Percentiles rank a stretch among this genome's conserved stretches.
Evolutionary conservation across 2,329 filamentous ascomycete genomes (phyloP).

Genomic region (Sporothrix humicola): DNA sequence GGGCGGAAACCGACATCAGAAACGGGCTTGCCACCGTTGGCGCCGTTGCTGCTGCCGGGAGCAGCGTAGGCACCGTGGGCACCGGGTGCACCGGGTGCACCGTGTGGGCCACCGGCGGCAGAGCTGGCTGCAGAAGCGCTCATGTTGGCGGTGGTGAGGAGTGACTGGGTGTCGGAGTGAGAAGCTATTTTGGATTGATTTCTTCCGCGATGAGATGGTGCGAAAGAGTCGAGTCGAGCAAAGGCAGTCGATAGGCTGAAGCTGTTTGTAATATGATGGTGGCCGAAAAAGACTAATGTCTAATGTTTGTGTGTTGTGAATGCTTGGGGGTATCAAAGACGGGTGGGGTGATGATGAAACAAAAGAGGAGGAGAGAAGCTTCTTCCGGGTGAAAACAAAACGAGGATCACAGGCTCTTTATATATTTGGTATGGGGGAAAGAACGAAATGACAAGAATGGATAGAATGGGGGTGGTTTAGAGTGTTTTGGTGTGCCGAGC

Average conservation of each 20-base stretch:
- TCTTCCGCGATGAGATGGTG: background rate
- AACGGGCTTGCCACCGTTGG: conserved; percentile 23
- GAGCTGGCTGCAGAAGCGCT: conserved; percentile 20
- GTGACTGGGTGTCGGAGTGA: background rate
- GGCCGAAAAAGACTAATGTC: too few species aligned
- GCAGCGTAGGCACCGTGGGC: background rate
- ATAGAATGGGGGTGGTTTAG: background rate
- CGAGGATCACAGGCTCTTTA: conserved; percentile 23
- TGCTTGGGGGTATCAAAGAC: conserved; percentile 5
- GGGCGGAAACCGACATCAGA: conserved; percentile 52
- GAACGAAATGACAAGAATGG: background rate
- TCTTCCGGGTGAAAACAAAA: conserved; percentile 10
- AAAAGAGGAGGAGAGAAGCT: background rate
- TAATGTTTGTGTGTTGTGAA: background rate
- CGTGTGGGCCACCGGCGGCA: background rate
- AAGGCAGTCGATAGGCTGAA: background rate
- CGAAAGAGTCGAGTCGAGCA: background rate
- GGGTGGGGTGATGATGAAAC: conserved; percentile 18
- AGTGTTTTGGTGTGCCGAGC: background rate
- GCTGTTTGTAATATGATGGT: background rate
- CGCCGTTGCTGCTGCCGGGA: background rate
- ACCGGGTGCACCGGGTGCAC: background rate
- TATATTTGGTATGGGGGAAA: background rate
- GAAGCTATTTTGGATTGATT: background rate
- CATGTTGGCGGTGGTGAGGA: conserved; percentile 8